Evolutionary conservation across 2,329 filamentous ascomycete genomes (phyloP), one percentile per base, ranked within the genome.

Genomic region (Daldinia eschscholtzii): DNA sequence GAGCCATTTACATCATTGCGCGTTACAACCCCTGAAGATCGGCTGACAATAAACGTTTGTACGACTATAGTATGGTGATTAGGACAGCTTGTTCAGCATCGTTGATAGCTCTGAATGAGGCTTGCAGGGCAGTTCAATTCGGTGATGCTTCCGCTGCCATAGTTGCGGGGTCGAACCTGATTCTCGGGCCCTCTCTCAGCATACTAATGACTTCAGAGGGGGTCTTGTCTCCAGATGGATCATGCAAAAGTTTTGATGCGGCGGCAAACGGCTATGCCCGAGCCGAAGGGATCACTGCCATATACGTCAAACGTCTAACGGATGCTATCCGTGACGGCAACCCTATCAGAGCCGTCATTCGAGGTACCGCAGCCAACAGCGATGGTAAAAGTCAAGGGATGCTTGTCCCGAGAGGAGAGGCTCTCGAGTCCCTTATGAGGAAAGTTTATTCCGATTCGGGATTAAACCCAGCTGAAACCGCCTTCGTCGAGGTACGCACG

Each of bases 181-280:
- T 72, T 10, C 68, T 74, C 7, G 61, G 66, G 13, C 78, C 76
- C 2, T 70, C 76, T 6, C 65, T 71, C 12, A 65, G 67, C 4
- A 69, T 73, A 5, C 46, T 63, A 61, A 65, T 75, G 71, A 57
- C 70, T 15, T 67, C 66, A 2, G 70, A 72, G 20, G 74, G 73
- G 4, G 67, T 77, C 7, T 62, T 77, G 2, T 74, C 73, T 26
- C 70, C 72, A n/a, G 72, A 71, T 26, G 71, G 72, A 0, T 73
- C 68, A 7, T 76, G 71, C 61, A 70, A 55, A 55, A 75, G 73
- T 12, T 83, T 80, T 46, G 81, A 83, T 63, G 70, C 76, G 12
- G 70, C 73, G 1, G 83, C 81, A 3, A 78, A 83, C 60, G 84
- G 84, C 1, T 86, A 85, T 65, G 81, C 77, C 0, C 76, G 83